Evolutionary conservation across 305 asterid species (phyloP).

Genomic region (Fraxinus greggii): DNA sequence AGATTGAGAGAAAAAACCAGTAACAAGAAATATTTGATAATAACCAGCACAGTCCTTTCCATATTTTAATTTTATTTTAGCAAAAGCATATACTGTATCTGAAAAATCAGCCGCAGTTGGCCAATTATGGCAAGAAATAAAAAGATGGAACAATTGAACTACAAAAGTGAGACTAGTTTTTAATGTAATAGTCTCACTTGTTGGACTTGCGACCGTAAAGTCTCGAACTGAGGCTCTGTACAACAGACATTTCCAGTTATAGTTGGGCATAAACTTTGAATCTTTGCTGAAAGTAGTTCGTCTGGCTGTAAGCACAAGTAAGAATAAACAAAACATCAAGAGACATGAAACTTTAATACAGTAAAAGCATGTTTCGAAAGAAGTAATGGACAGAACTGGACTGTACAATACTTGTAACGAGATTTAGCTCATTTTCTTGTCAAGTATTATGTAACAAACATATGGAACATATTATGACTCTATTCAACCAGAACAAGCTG

Average conservation of each 20-base stretch:
- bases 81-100: neutral
- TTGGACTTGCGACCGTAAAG: conserved; percentile 86
- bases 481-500: conserved; percentile 14
- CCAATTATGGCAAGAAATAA: neutral
- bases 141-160: neutral
- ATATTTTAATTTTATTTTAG: neutral
- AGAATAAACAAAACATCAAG: conserved; percentile 3
- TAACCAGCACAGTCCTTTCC: neutral
- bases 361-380: neutral
- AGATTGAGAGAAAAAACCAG: neutral
- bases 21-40: neutral
- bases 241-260: conserved; percentile 93
- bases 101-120: neutral
- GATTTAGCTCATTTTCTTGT: neutral
- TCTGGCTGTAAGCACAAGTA: conserved; percentile 54
- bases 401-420: neutral
- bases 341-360: neutral
- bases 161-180: neutral
- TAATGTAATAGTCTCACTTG: conserved; percentile 56
- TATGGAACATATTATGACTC: neutral
- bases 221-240: conserved; percentile 82
- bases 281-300: conserved; percentile 75
- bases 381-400: neutral
- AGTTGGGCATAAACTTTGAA: conserved; percentile 97
- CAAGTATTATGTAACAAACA: neutral